Conservation (phyloP, 2,329 filamentous ascomycete species). For the Penicillium concentricum region DNA sequence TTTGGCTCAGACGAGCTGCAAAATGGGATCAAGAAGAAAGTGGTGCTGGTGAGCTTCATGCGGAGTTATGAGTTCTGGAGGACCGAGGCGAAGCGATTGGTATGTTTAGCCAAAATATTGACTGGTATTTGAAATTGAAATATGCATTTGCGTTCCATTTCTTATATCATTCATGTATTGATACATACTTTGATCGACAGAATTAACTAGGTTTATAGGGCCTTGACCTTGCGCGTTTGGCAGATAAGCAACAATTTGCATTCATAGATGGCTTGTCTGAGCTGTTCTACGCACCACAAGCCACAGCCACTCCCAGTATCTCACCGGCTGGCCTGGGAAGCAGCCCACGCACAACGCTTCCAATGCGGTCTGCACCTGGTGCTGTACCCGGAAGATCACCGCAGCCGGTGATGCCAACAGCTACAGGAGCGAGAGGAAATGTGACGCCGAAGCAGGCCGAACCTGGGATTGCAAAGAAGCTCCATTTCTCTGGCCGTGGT, state of each 20-base stretch:
- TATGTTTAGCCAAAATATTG: constrained; percentile 38
- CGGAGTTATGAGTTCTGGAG: constrained; percentile 77
- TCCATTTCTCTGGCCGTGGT: constrained; percentile 33
- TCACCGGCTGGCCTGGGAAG: constrained; percentile 15
- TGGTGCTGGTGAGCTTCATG: constrained; percentile 82
- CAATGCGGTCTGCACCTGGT: constrained; percentile 29
- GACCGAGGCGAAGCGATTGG: constrained; percentile 66
- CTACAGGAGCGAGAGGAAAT: constrained; percentile 2
- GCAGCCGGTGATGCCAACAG: constrained; percentile 14
- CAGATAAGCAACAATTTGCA: constrained; percentile 59
- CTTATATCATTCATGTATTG: not conserved
- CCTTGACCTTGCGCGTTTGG: constrained; percentile 65
- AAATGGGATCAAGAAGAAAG: constrained; percentile 44
- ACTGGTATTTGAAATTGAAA: not conserved
- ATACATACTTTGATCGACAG: not conserved
- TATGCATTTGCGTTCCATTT: not conserved
- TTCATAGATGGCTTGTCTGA: constrained; percentile 74
- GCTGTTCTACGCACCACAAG: constrained; percentile 47
- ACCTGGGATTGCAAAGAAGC: constrained; percentile 24
- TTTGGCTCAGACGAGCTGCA: constrained; percentile 25
- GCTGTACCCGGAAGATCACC: constrained; percentile 22
- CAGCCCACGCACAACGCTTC: constrained; percentile 25
- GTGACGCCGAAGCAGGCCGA: constrained; percentile 19
- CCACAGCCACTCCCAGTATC: constrained; percentile 11
- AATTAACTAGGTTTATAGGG: constrained; percentile 49